Evolutionary conservation across 495 filamentous ascomycete genomes (phyloP).

Genomic region (Friedmanniomyces simplex): DNA sequence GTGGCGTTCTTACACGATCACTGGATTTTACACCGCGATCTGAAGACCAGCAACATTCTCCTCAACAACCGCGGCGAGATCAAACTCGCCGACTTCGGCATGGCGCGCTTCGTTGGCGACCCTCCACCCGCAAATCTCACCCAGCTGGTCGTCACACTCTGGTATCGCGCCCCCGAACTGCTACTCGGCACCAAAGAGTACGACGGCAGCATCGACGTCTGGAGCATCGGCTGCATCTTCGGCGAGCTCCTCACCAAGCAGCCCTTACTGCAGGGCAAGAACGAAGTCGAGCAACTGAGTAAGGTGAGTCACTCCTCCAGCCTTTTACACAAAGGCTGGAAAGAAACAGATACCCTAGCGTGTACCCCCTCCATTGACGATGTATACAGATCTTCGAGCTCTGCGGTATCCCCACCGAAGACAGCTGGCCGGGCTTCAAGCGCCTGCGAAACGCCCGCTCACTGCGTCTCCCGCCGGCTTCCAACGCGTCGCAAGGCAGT

Average conservation of each 20-base stretch:
- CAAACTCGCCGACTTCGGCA: conserved; percentile 96
- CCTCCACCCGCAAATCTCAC: conserved; percentile 68
- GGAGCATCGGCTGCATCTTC: conserved; percentile 95
- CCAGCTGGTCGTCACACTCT: conserved; percentile 90
- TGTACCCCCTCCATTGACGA: conserved; percentile 1
- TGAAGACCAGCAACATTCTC: conserved; percentile 93
- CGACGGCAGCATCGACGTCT: conserved; percentile 74
- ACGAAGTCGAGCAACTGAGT: conserved; percentile 79
- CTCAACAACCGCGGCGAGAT: conserved; percentile 92
- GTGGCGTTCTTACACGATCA: conserved; percentile 76
- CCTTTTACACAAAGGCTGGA: conserved; percentile 7
- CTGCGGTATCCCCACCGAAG: conserved; percentile 79
- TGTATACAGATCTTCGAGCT: conserved; percentile 64
- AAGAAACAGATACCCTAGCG: conserved; percentile 9
- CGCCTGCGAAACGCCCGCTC: conserved; percentile 82
- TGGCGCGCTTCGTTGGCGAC: conserved; percentile 83
- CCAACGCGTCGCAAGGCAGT: conserved; percentile 13
- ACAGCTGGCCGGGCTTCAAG: conserved; percentile 77
- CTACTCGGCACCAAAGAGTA: conserved; percentile 75
- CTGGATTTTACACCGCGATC: conserved; percentile 92
- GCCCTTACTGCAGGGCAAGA: conserved; percentile 80
- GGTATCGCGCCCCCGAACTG: conserved; percentile 90
- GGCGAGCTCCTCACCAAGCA: conserved; percentile 79
- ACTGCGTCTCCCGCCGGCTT: conserved; percentile 57
- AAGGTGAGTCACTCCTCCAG: conserved; percentile 33